Evolutionary conservation across 2,329 filamentous ascomycete genomes (phyloP), one percentile per base, ranked within the genome.

Genomic region (Aureobasidium pullulans): DNA sequence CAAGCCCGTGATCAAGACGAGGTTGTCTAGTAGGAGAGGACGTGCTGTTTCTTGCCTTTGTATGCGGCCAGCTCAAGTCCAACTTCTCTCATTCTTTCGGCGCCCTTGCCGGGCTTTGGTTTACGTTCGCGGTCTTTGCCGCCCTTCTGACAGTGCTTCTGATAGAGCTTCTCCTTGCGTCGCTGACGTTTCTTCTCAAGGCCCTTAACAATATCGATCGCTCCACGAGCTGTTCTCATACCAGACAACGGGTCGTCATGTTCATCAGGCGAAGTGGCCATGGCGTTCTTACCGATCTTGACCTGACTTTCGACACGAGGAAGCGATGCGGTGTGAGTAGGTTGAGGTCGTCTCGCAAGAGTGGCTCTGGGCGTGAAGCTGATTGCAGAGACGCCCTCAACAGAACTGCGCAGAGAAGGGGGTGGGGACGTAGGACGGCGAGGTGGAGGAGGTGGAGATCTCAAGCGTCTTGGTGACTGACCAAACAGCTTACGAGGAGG

Each of bases 181-280:
- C 94, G 86, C 76, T 94, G 89, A 29, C 92, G 87, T 77, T 96
- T 97, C 74, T 89, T 87, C 77, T 99, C 94, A 1, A 99, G 82
- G 8, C 94, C 94, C 73, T 96, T 96, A 74, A 96, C 89, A 62
- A 96, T 99, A 73, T 97, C 94, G 65, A 99, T 95, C 37, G 94
- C 92, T n/a, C 91, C 90, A 63, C 94, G 88, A 31, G 43, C 54
- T 9, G 90, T 83, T 64, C 94, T 90, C 43, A 84, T 76, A 31
- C 54, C 54, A 53, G 86, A 81, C 13, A 72, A 71, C 60, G 67
- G 69, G 29, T 67, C 72, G 49, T 73, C 71, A 39, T 75, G 71
- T 19, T 76, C 73, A 36, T 74, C 72, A 60, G 76, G 57, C 19
- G 62, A 59, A 6, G 46, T 3, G 10, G 47, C 36, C 31, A 46